These are phyloP conservation scores for Parachaetomium inaequale DNA, from an alignment of 495 filamentous ascomycete genomes.

Conservation along the genomic window DNA sequence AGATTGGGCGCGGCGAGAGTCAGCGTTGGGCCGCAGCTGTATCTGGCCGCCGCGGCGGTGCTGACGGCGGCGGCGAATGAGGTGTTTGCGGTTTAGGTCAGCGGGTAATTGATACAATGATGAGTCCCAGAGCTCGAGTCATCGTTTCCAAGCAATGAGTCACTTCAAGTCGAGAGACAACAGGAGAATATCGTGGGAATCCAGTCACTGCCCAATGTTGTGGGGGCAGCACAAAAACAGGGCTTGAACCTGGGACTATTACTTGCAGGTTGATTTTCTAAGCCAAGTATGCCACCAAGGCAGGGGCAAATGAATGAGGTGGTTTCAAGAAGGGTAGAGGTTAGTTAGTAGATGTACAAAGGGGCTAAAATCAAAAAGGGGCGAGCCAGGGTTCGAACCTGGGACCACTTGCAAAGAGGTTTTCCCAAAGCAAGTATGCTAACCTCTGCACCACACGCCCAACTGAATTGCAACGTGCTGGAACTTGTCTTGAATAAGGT, in stretches of 20 bases:
- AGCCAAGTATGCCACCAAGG: no score
- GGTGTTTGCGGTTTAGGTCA: constrained; percentile 3
- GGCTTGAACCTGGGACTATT: no score
- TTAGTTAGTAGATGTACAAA: no score
- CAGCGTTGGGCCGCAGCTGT: constrained; percentile 38
- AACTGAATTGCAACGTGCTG: background rate
- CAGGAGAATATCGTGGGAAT: no score
- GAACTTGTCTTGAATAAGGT: no score
- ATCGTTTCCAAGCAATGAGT: background rate
- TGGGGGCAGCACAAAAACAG: no score
- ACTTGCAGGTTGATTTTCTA: no score
- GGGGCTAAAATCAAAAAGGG: constrained; percentile 18
- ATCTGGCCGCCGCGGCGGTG: constrained; percentile 11
- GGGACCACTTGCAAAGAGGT: constrained; percentile 25
- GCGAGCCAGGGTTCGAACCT: constrained; percentile 27
- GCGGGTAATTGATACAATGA: background rate
- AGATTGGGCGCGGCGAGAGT: constrained; percentile 47
- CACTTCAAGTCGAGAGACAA: no score
- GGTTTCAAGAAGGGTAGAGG: no score
- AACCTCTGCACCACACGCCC: constrained; percentile 27
- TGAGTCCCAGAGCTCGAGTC: background rate
- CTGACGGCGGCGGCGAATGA: constrained; percentile 13
- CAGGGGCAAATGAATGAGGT: no score
- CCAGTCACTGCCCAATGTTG: no score
- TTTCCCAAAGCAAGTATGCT: constrained; percentile 32